Percentiles rank a stretch among this genome's conserved stretches.
phyloP scores from a whole-genome alignment of 495 filamentous ascomycete genomes.

The Aspergillus saccharolyticus region DNA sequence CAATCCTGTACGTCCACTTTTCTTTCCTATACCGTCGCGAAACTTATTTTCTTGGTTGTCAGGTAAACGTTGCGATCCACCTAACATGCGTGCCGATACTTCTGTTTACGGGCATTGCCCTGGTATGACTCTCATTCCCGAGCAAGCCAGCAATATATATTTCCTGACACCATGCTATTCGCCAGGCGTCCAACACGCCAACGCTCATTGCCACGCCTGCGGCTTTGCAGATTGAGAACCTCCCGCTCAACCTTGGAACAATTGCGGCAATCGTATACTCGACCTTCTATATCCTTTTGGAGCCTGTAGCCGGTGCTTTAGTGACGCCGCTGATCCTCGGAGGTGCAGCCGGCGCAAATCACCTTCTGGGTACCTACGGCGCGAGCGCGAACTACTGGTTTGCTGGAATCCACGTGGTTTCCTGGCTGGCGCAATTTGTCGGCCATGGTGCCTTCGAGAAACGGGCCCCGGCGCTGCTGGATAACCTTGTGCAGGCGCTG shows the following conservation, averaged over 20 bases:
- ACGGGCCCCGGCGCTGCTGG: conserved; percentile 79
- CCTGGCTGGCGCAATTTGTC: conserved; percentile 84
- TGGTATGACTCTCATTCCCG: conserved; percentile 52
- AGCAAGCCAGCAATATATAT: conserved; percentile 2
- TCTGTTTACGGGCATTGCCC: conserved; percentile 69
- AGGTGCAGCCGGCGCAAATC: conserved; percentile 67
- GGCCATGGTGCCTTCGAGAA: conserved; percentile 90
- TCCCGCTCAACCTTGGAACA: conserved; percentile 78
- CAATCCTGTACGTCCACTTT: conserved; percentile 54
- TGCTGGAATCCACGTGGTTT: conserved; percentile 59
- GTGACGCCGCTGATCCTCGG: conserved; percentile 68
- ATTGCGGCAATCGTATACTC: conserved; percentile 67
- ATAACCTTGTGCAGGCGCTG: conserved; percentile 85
- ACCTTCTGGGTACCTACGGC: conserved; percentile 63
- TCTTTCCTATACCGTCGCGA: background rate
- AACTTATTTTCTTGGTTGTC: conserved; percentile 10
- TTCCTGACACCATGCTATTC: conserved; percentile 8
- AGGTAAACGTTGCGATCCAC: conserved; percentile 85
- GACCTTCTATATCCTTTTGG: conserved; percentile 82
- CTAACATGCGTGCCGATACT: conserved; percentile 83
- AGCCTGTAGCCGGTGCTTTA: conserved; percentile 79
- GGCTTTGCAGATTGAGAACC: conserved; percentile 63
- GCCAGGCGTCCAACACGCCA: conserved; percentile 71
- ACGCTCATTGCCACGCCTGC: conserved; percentile 65
- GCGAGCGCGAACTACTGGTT: conserved; percentile 65